Evolutionary conservation across 139 green algal genomes (phyloP), one percentile per base, ranked within the genome.

Genomic region (Tetraselmis striata): DNA sequence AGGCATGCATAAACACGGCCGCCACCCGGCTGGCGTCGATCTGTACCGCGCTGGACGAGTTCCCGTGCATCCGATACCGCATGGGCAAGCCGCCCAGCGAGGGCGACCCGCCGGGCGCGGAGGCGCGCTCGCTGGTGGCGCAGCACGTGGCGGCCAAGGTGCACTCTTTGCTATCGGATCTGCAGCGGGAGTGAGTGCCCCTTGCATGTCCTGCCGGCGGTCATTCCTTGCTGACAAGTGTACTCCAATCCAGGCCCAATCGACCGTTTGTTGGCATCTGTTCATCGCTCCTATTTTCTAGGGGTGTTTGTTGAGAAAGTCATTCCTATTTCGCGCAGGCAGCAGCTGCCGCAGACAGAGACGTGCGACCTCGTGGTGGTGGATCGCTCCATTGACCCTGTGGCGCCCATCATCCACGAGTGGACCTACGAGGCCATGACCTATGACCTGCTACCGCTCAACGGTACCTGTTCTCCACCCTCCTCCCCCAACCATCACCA

Each of bases 341-440:
- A 28, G 59, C 23, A 80, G 58, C 32, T 85, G 29, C 81, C 45
- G 76, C 80, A 77, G 1, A 75, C 27, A 77, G 82, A 85, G 29
- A 94, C 93, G 28, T 98, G 93, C 83, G 96, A 99, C 78, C 85
- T 99, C 79, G 85, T 99, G 11, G 93, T 99, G 2, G 86, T 98
- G 0, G 96, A 99, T 86, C 88, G 95, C 26, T 88, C 86, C 22
- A 87, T 94, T 31, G 92, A 95, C 79, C 86, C 95, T 1, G 92
- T 99, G 31, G 95, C 96, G 5, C 96, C 96, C 0, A 83, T 99
- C 77, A 98, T 99, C 45, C 96, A 99, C 85, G 97, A 99, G 87
- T 99, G 93, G 92, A 98, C 92, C 1, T 99, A 99, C 80, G 97
- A 98, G 87, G 90, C 94, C 5, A 95, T 99, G 89, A 90, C 90